Conservation (phyloP, 1,284 basidiomycete species). For the Ustanciosporium gigantosporum region DNA sequence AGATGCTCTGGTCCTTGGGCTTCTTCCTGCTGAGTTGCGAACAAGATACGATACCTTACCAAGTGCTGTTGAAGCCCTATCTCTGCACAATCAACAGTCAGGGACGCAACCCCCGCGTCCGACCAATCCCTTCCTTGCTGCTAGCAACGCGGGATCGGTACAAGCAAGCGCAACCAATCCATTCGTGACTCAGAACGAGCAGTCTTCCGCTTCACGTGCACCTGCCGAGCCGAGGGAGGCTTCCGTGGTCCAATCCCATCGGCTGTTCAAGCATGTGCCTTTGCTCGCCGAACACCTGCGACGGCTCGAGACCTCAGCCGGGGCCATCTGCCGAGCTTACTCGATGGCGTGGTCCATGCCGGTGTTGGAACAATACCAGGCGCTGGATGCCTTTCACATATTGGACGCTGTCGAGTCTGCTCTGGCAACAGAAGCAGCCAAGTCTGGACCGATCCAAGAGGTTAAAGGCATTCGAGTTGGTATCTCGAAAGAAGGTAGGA, state of each 20-base stretch:
- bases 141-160: background rate
- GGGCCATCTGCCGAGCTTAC: constrained; percentile 32
- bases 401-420: constrained; percentile 21
- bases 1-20: constrained; percentile 18
- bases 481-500: constrained; percentile 13
- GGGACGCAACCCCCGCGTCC: background rate
- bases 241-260: too few relatives aligned
- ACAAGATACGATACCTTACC: constrained; percentile 6
- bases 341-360: constrained; percentile 23
- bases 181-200: background rate
- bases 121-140: constrained; percentile 21
- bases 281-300: constrained; percentile 23
- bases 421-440: constrained; percentile 1
- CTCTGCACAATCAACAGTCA: background rate
- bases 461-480: constrained; percentile 33
- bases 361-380: constrained; percentile 13
- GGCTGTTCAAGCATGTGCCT: constrained; percentile 23
- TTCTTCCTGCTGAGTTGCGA: constrained; percentile 7
- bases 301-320: constrained; percentile 20
- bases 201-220: background rate
- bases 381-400: constrained; percentile 11
- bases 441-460: background rate
- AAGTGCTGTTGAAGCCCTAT: constrained; percentile 2
- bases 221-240: too few relatives aligned
- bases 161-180: background rate